These are phyloP conservation scores for Metschnikowia colocasiae DNA, from an alignment of 805 yeast species.

Conservation along the genomic window DNA sequence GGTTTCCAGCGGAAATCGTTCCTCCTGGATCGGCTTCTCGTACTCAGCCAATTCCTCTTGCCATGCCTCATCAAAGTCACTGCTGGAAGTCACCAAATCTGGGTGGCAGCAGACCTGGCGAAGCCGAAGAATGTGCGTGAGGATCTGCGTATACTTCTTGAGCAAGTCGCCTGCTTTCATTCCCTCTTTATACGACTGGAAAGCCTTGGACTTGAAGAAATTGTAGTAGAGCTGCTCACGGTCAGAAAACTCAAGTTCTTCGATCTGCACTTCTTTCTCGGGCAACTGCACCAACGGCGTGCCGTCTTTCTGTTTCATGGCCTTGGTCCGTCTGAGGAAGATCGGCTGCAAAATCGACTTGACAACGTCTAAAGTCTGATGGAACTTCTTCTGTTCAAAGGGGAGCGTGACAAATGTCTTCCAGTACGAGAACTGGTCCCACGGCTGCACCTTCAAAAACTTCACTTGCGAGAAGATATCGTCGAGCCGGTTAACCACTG, in stretches of 20 bases:
- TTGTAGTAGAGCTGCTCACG: constrained; percentile 64
- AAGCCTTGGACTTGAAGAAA: constrained; percentile 66
- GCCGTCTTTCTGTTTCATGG: constrained; percentile 74
- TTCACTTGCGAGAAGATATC: constrained; percentile 77
- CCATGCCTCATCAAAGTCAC: constrained; percentile 52
- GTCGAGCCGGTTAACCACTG: constrained; percentile 82
- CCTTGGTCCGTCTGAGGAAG: constrained; percentile 78
- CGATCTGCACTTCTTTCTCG: constrained; percentile 64
- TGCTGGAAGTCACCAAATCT: constrained; percentile 51
- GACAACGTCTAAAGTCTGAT: constrained; percentile 77
- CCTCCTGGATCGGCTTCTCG: constrained; percentile 14
- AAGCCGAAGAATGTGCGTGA: constrained; percentile 77
- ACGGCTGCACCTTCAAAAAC: constrained; percentile 79
- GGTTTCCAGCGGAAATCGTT: constrained; percentile 22
- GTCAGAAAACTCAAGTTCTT: constrained; percentile 61
- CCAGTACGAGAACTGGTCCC: constrained; percentile 87
- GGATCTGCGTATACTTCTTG: constrained; percentile 69
- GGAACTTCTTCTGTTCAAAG: constrained; percentile 67
- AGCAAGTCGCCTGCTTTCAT: constrained; percentile 63
- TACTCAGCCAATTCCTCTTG: constrained; percentile 18
- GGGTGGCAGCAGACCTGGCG: constrained; percentile 89
- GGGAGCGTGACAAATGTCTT: constrained; percentile 79
- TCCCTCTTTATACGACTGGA: constrained; percentile 55
- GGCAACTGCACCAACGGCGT: constrained; percentile 73
- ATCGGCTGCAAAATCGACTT: constrained; percentile 82